phyloP scores from a whole-genome alignment of 202 grass and related monocot genomes.

The Zizania palustris region DNA sequence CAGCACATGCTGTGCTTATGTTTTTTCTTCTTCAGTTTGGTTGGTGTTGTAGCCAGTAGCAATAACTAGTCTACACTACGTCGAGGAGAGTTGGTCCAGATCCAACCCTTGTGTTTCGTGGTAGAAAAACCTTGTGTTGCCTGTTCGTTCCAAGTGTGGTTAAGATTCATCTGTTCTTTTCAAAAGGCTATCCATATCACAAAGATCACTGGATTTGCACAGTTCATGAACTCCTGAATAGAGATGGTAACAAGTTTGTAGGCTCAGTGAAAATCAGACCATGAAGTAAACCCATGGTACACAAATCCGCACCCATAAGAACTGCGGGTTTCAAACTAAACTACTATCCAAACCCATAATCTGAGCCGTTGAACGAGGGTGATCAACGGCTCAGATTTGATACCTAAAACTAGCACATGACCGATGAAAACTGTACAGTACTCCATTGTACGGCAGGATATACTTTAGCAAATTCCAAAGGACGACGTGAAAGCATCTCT shows the following conservation, averaged over 20 bases:
- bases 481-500: background rate
- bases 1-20: background rate
- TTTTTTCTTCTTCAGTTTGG: background rate
- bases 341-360: no score
- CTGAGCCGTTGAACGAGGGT: no score
- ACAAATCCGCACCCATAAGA: no score
- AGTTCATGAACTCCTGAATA: background rate
- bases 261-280: no score
- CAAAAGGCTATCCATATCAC: background rate
- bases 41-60: background rate
- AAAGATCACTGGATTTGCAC: no score
- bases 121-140: background rate
- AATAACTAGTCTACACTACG: background rate
- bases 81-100: slow-evolving; percentile 6
- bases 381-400: no score
- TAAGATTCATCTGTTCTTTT: background rate
- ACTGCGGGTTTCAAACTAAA: no score
- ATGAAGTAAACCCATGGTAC: no score
- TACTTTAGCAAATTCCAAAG: background rate
- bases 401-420: background rate
- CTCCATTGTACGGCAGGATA: background rate
- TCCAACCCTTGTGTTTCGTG: background rate
- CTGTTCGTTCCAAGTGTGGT: background rate
- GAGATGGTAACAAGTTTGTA: no score
- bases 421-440: background rate